Evolutionary conservation across 1,284 basidiomycete species (phyloP), one percentile per base, ranked within the genome.

Genomic region (Meripilus lineatus): DNA sequence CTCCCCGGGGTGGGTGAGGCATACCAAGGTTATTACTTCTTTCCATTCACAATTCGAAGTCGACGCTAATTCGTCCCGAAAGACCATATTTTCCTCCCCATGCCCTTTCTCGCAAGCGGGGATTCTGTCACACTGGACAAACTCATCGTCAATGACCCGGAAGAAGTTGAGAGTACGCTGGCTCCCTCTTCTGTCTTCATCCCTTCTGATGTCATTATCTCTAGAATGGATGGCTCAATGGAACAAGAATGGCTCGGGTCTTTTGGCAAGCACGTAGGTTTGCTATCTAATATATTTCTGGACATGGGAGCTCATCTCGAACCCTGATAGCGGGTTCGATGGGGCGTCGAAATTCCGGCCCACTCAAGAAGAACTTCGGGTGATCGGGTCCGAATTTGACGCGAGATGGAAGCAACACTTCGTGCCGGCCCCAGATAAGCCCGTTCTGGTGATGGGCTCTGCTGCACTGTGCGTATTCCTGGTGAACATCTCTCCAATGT

Each of bases 301-400:
- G 28, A 10, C 28, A 10, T n/a, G n/a, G 28, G 28, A 30, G 8
- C n/a, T n/a, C n/a, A n/a, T 10, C 28, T 10, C n/a, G n/a, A 30
- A 10, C 28, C 8, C 28, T n/a, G n/a, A 18, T 32, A 75, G 74
- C 43, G 60, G 57, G 3, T 45, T 67, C 21, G 73, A 77, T 42
- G 64, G 65, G 2, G 75, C 71, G 1, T 60, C 72, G 50, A 77
- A 84, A 76, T 80, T 84, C 50, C 80, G 82, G 24, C 83, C 83
- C 0, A 80, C 75, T 1, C 75, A 75, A 52, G 75, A 71, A 47
- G 83, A 86, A 56, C 64, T 84, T 42, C 81, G 81, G 56, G 79
- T 81, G 62, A 84, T 85, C 81, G 81, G 81, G 15, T 80, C 81
- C n/a, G 82, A 83, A 50, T 84, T 84, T 65, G 79, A 81, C 50